phyloP scores from a whole-genome alignment of 345 rosid species.

The Citrus glauca region DNA sequence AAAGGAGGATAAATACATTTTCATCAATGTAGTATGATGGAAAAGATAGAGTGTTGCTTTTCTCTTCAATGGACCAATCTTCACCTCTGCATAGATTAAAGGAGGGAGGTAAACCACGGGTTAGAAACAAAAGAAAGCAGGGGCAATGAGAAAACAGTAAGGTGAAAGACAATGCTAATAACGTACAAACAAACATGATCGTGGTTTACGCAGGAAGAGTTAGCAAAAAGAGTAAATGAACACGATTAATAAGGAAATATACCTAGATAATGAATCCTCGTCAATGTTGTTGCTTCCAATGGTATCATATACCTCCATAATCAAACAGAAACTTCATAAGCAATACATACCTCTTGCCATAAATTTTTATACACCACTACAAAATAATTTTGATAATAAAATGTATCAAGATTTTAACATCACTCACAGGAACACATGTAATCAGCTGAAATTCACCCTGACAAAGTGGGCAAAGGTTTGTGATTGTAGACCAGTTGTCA shows the following conservation, averaged over 20 bases:
- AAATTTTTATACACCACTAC: slow-evolving; percentile 13
- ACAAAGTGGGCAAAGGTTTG: slow-evolving; percentile 96
- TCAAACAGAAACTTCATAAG: slow-evolving; percentile 23
- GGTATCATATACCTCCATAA: slow-evolving; percentile 81
- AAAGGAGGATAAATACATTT: slow-evolving; percentile 61
- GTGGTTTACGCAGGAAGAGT: not conserved
- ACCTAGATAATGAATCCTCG: slow-evolving; percentile 74
- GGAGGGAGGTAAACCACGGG: slow-evolving; percentile 8
- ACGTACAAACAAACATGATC: not conserved
- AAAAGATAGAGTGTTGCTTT: slow-evolving; percentile 61
- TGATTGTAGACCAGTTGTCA: slow-evolving; percentile 97
- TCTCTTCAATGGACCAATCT: slow-evolving; percentile 76
- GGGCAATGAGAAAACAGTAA: not conserved
- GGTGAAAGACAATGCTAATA: not conserved
- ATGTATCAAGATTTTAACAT: slow-evolving; percentile 1
- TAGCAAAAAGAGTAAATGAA: not conserved
- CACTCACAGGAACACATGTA: slow-evolving; percentile 95
- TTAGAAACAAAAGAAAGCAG: not conserved
- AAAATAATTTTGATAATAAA: slow-evolving; percentile 14
- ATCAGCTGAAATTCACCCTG: slow-evolving; percentile 93
- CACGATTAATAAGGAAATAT: not conserved
- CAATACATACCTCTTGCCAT: slow-evolving; percentile 13
- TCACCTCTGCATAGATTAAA: slow-evolving; percentile 71
- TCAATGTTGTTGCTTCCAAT: slow-evolving; percentile 72
- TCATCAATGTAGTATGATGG: slow-evolving; percentile 95